Evolutionary conservation across 192 early-diverging fungal genomes (phyloP).

Genomic region (Diversispora epigaea): DNA sequence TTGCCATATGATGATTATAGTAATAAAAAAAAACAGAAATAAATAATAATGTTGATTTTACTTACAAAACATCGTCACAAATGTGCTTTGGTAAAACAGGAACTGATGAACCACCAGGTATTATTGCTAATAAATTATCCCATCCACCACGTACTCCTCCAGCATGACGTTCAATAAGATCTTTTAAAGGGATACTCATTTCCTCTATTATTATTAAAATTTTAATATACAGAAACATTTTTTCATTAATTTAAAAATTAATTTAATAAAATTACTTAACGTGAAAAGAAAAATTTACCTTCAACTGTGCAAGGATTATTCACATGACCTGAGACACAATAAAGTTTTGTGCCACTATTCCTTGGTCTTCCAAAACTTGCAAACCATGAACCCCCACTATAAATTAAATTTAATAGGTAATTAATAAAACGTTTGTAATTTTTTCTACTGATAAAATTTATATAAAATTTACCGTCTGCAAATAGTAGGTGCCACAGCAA

Average conservation of each 20-base stretch:
- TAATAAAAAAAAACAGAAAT: background rate
- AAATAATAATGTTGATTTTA: background rate
- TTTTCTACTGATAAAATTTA: background rate
- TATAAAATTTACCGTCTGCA: constrained; percentile 50
- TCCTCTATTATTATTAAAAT: constrained; percentile 56
- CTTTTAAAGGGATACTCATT: constrained; percentile 94
- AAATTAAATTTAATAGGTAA: background rate
- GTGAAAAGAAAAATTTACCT: constrained; percentile 7
- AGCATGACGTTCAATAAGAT: constrained; percentile 91
- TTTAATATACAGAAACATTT: too few relatives aligned
- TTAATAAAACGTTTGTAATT: background rate
- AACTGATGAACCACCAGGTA: constrained; percentile 96
- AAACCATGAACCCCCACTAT: constrained; percentile 89
- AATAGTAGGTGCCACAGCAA: constrained; percentile 97
- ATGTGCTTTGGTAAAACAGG: constrained; percentile 81
- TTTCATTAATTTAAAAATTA: background rate
- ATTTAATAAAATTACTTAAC: background rate
- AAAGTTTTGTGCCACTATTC: constrained; percentile 95
- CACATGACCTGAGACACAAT: constrained; percentile 97
- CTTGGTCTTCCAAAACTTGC: constrained; percentile 89
- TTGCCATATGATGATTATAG: background rate
- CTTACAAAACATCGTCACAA: constrained; percentile 80
- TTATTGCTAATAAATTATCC: constrained; percentile 97
- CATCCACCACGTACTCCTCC: constrained; percentile 97
- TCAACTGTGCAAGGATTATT: constrained; percentile 98